Base-by-base conservation (phyloP, 2,329 filamentous ascomycete genomes). In the Aureobasidium leucospermi region DNA sequence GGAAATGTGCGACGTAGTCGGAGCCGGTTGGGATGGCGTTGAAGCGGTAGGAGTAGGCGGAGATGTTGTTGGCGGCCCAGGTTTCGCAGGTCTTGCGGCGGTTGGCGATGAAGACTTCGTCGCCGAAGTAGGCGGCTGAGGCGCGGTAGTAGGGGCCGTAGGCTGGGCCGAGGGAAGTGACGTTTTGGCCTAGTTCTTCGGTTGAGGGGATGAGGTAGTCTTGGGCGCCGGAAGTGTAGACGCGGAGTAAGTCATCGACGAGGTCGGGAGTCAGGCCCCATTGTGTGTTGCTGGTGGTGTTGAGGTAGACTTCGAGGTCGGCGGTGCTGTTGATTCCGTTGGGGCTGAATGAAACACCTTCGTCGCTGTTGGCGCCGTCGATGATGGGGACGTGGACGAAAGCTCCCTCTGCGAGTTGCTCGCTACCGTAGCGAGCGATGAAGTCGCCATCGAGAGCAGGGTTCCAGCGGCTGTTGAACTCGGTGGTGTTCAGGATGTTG, bases 321-420 rank as follows among this genome's bases (percentile, higher is more conserved):
- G 72, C 76, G 10, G 76, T 79, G 1, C 78, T 82, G 66, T 85
- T 80, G 62, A 86, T 78, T 15, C 78, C 79, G 6, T 62, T 68
- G 10, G 78, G 76, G 0, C 76, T 79, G 65, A 86, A 86, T 1
- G 75, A 73, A 0, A 79, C 80, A 2, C 84, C 86, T 68, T 89
- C 86, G 64, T 89, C 86, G 1, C 79, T 80, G 68, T 87, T 88
- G 38, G 79, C 79, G 41, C 87, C 86, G 36, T 79, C 74, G 6
- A 89, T 75, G 42, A 88, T 79, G 4, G 68, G 66, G 0, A 88
- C 82, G 56, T 82, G 78, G 59, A 87, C 80, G 63, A 88, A 87
- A 16, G 78, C 77, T 48, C 84, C 85, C 5, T 77, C 69, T 1
- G 74, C 71, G 6, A 89, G 73, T 64, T 85, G 81, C 7, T 77